Conservation (phyloP, 1,284 basidiomycete genomes). For the Mycena citricolor region DNA sequence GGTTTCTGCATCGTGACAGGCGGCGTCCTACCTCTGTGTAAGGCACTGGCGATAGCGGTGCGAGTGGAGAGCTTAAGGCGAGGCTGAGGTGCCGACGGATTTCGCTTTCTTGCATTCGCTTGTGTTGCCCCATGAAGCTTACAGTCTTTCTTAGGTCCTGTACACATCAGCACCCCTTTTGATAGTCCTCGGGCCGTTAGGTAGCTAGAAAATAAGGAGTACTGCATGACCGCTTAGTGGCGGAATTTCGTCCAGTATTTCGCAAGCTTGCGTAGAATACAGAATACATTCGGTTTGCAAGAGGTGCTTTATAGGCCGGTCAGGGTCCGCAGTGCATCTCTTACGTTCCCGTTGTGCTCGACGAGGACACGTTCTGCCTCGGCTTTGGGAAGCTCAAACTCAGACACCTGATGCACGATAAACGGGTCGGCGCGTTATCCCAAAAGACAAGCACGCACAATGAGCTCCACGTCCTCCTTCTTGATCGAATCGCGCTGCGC, state of each 20-base stretch:
- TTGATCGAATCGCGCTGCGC: constrained; percentile 35
- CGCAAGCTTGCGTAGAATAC: too few species aligned
- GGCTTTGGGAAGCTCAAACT: constrained; percentile 59
- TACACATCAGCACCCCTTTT: too few species aligned
- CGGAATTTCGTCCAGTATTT: too few species aligned
- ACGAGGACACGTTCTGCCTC: constrained; percentile 58
- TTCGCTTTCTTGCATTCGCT: constrained; percentile 2
- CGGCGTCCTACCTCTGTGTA: constrained; percentile 17
- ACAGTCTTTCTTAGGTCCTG: too few species aligned
- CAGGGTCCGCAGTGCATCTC: constrained; percentile 43
- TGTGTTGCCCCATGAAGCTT: too few species aligned
- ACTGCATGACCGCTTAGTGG: too few species aligned
- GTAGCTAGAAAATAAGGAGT: too few species aligned
- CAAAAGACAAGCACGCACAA: too few species aligned
- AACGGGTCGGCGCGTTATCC: constrained; percentile 1
- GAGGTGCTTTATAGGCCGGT: constrained; percentile 8
- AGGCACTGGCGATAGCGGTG: constrained; percentile 51
- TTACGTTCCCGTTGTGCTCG: constrained; percentile 48
- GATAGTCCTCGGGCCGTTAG: too few species aligned
- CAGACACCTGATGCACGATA: constrained; percentile 50
- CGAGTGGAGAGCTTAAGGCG: constrained; percentile 79
- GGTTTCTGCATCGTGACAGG: constrained; percentile 6
- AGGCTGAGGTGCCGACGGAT: constrained; percentile 63
- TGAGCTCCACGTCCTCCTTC: constrained; percentile 62
- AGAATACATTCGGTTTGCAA: neutral